Evolutionary conservation across 345 rosid species (phyloP).

Genomic region (Kernera saxatilis): DNA sequence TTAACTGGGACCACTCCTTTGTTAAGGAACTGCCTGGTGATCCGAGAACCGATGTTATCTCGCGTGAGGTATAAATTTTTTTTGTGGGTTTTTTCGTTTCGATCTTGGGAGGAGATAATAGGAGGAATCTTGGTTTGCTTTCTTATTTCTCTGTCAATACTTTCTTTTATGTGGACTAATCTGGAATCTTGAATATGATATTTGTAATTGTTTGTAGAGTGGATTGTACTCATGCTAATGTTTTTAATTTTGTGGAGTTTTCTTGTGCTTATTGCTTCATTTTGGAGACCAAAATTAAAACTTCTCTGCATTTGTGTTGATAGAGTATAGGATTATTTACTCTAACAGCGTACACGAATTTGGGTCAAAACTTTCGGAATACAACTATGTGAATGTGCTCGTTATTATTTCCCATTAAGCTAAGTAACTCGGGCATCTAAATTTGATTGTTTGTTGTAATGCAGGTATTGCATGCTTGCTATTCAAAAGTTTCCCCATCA

Average conservation of each 20-base stretch:
- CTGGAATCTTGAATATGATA: neutral
- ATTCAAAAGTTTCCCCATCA: constrained; percentile 80
- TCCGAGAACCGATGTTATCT: constrained; percentile 52
- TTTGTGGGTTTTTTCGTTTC: neutral
- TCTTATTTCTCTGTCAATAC: neutral
- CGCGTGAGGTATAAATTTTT: constrained; percentile 61
- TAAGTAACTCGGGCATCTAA: neutral
- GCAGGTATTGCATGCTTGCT: constrained; percentile 88
- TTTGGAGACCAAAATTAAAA: neutral
- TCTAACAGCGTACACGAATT: neutral
- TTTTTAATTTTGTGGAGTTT: neutral
- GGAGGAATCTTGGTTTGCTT: neutral
- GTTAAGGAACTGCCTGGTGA: constrained; percentile 85
- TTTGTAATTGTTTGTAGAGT: neutral
- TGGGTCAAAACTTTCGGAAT: neutral
- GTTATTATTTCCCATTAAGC: neutral
- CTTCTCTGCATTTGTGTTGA: neutral
- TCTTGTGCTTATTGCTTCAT: neutral
- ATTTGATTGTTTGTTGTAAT: neutral
- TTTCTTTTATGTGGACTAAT: neutral
- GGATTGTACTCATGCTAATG: neutral
- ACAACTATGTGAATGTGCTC: neutral
- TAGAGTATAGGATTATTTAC: neutral
- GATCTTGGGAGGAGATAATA: neutral
- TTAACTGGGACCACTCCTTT: constrained; percentile 88